phyloP scores from a whole-genome alignment of 192 early-diverging fungal genomes.

The Coemansia sp. region DNA sequence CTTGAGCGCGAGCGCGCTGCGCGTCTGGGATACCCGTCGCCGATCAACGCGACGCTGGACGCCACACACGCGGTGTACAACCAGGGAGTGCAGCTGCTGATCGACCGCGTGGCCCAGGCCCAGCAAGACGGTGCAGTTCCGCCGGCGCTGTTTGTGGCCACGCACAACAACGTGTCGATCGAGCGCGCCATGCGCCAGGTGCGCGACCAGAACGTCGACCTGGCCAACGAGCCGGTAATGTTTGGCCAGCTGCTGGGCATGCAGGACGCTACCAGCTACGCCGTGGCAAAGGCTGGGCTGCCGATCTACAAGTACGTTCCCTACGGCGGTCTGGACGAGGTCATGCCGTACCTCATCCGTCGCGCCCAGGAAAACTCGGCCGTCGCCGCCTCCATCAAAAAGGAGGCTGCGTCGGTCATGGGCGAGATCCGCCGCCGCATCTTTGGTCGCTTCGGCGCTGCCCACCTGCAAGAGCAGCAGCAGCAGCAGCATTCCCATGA shows the following conservation, averaged over 20 bases:
- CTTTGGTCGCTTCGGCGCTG: constrained; percentile 6
- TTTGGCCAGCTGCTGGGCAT: constrained; percentile 95
- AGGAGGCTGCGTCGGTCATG: constrained; percentile 61
- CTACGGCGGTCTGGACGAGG: constrained; percentile 85
- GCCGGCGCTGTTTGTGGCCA: constrained; percentile 80
- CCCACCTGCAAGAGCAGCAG: background rate
- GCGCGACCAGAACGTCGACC: constrained; percentile 58
- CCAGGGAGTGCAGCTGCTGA: constrained; percentile 68
- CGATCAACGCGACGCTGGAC: constrained; percentile 76
- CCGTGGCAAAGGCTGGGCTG: constrained; percentile 72
- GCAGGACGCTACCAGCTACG: constrained; percentile 87
- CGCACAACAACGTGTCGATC: constrained; percentile 86
- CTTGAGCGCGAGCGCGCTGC: constrained; percentile 70
- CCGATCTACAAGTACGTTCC: constrained; percentile 91
- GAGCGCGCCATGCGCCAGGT: constrained; percentile 62
- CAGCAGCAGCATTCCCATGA: background rate
- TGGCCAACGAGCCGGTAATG: constrained; percentile 64
- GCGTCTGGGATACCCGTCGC: constrained; percentile 67
- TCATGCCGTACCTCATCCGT: constrained; percentile 91
- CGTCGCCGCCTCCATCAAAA: constrained; percentile 63
- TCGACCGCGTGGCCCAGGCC: constrained; percentile 58
- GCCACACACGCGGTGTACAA: constrained; percentile 86
- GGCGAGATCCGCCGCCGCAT: constrained; percentile 58
- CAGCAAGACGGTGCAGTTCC: constrained; percentile 28
- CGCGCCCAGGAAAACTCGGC: constrained; percentile 93